Base-by-base conservation (phyloP, 768 basidiomycete genomes). In the Rubroboletus pulcherrimus region DNA sequence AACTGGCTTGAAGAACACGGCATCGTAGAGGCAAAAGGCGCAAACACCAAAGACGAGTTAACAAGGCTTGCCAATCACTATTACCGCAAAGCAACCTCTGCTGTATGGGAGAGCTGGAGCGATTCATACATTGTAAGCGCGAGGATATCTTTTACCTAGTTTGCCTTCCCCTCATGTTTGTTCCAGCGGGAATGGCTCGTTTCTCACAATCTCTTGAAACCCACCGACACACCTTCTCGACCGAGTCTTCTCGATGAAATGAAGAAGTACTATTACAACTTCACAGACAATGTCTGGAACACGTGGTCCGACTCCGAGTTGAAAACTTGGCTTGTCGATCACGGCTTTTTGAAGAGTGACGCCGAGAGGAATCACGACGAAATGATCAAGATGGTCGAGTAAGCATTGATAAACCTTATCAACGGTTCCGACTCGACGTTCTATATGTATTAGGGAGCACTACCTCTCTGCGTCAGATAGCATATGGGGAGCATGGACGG, bases 81-180 rank as follows among this genome's bases (percentile, higher is more conserved):
- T 0, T 94, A 93, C 66, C 81, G 81, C 38, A 76, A 78, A 48
- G 77, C 82, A 7, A 66, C 83, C 21, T 73, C 79, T 53, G 88
- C 89, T 3, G 70, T 88, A 37, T 98, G 90, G 84, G 77, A 90
- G 21, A 81, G 85, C 4, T 98, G 96, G 95, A 86, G 85, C 51
- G 87, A 91, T 67, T 86, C 84, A 4, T 89, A 91, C 68, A 83
- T 94, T 49, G 89, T 89, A 57, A 48, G 85, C 68, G 26, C 35
- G 11, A 43, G 35, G 26, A 21, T 11, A 24, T 29, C 5, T 17
- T 34, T 43, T 12, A 10, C 21, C 5, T 6, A 35, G 38, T 34
- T 31, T 34, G 1, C n/a, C 10, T 63, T 2, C 8, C 35, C 21
- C 39, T 60, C 5, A 64, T 46, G 5, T 0, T 12, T 5, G 14